These are phyloP conservation scores for Rhodosporidiobolus sp. DNA, from an alignment of 768 basidiomycete genomes.

Conservation along the genomic window DNA sequence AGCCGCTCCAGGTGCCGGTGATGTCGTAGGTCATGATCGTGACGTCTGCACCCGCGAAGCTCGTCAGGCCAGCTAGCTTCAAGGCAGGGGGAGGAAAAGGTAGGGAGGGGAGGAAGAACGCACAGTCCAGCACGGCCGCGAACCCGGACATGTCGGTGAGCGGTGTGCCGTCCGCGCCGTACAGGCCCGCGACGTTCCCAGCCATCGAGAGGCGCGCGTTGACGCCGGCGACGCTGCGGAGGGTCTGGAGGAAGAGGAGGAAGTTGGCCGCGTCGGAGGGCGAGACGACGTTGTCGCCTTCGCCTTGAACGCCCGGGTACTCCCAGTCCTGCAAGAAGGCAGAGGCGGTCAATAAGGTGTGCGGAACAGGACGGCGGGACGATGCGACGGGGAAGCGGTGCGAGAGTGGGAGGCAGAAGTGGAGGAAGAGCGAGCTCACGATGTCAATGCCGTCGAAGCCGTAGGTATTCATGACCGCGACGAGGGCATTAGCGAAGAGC, in stretches of 20 bases:
- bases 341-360: too few relatives aligned
- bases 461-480: slow-evolving; percentile 56
- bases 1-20: slow-evolving; percentile 40
- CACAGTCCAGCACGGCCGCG: slow-evolving; percentile 23
- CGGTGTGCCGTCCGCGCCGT: not conserved
- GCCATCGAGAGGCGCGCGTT: slow-evolving; percentile 20
- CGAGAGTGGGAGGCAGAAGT: too few relatives aligned
- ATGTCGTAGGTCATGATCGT: slow-evolving; percentile 36
- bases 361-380: too few relatives aligned
- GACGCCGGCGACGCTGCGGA: slow-evolving; percentile 21
- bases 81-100: too few relatives aligned
- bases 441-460: slow-evolving; percentile 50
- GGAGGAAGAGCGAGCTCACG: not conserved
- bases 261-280: slow-evolving; percentile 20
- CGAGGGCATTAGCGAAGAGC: slow-evolving; percentile 62
- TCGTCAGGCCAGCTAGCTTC: not conserved
- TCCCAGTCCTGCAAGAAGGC: slow-evolving; percentile 18
- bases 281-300: slow-evolving; percentile 10
- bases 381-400: too few relatives aligned
- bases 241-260: slow-evolving; percentile 34
- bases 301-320: not conserved
- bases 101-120: not conserved
- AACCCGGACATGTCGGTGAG: slow-evolving; percentile 11
- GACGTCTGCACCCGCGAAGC: not conserved
- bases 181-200: not conserved